A percentile compares a stretch with the other conserved stretches of the same genome.
Evolutionary conservation across 495 filamentous ascomycete species (phyloP).

Genomic region (Neurospora sp.): DNA sequence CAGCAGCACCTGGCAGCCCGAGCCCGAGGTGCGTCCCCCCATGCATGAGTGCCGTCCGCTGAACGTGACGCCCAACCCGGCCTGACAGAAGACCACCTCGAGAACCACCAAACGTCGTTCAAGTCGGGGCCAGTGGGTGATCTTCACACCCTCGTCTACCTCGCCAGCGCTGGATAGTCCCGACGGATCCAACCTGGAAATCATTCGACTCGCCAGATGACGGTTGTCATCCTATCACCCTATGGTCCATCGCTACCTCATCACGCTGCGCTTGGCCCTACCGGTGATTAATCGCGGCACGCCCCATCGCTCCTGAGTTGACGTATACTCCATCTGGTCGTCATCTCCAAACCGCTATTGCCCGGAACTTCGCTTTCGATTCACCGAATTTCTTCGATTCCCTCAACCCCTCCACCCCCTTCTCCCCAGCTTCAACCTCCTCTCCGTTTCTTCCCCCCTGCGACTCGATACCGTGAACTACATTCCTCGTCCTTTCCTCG

Average conservation of each 20-base stretch:
- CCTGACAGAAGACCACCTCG: background rate
- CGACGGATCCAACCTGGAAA: background rate
- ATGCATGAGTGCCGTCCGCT: background rate
- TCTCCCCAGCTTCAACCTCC: background rate
- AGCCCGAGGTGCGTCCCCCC: background rate
- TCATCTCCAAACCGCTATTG: background rate
- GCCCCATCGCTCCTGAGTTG: no score
- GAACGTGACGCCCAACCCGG: background rate
- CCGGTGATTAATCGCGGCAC: background rate
- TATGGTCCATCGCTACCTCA: background rate
- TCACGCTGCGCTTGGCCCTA: background rate
- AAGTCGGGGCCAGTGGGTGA: background rate
- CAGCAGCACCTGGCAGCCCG: background rate
- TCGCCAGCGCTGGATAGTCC: background rate
- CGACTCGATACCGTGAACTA: background rate
- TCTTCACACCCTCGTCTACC: background rate
- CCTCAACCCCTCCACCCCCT: background rate
- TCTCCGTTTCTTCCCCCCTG: background rate
- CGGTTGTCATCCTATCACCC: background rate
- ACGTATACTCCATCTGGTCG: background rate
- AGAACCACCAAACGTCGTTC: background rate
- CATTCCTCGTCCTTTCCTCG: background rate
- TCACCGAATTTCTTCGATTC: background rate
- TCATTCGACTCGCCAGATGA: background rate
- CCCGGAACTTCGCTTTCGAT: background rate